These are phyloP conservation scores for Dendrostoma leiphaemia DNA, from an alignment of 2,329 filamentous ascomycete genomes.

Conservation along the genomic window DNA sequence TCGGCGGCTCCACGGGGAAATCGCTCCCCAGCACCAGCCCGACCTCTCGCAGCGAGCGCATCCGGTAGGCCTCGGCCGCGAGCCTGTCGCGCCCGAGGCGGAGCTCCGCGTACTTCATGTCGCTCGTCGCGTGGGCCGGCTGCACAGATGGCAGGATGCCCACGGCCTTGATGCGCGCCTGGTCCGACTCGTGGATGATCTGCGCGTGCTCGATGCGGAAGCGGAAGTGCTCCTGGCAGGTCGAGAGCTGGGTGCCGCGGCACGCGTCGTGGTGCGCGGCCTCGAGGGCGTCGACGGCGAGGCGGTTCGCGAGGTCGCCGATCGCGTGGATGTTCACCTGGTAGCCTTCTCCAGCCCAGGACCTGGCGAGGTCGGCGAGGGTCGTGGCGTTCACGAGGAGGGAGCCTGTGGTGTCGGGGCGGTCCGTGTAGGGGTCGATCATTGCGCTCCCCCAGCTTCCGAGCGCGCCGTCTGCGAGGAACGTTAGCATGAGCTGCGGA, in stretches of 20 bases:
- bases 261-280: slow-evolving; percentile 55
- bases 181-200: slow-evolving; percentile 66
- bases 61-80: slow-evolving; percentile 59
- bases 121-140: slow-evolving; percentile 69
- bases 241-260: slow-evolving; percentile 35
- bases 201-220: slow-evolving; percentile 71
- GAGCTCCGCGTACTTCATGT: slow-evolving; percentile 64
- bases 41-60: slow-evolving; percentile 57
- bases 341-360: slow-evolving; percentile 60
- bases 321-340: slow-evolving; percentile 74
- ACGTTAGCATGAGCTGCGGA: slow-evolving; percentile 14
- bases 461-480: slow-evolving; percentile 60
- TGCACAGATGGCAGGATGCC: slow-evolving; percentile 68
- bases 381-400: slow-evolving; percentile 64
- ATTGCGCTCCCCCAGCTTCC: slow-evolving; percentile 71
- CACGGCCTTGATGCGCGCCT: slow-evolving; percentile 54
- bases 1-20: slow-evolving; percentile 69
- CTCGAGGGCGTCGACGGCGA: slow-evolving; percentile 62
- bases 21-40: slow-evolving; percentile 63
- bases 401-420: slow-evolving; percentile 58
- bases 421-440: slow-evolving; percentile 68
- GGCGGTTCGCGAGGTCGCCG: slow-evolving; percentile 65
- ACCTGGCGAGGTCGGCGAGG: slow-evolving; percentile 49
- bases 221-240: slow-evolving; percentile 53
- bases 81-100: slow-evolving; percentile 58